Percentiles rank a stretch among this genome's conserved stretches.
phyloP scores from a whole-genome alignment of 2,329 filamentous ascomycete genomes.

The Ophiosphaerella herpotricha region DNA sequence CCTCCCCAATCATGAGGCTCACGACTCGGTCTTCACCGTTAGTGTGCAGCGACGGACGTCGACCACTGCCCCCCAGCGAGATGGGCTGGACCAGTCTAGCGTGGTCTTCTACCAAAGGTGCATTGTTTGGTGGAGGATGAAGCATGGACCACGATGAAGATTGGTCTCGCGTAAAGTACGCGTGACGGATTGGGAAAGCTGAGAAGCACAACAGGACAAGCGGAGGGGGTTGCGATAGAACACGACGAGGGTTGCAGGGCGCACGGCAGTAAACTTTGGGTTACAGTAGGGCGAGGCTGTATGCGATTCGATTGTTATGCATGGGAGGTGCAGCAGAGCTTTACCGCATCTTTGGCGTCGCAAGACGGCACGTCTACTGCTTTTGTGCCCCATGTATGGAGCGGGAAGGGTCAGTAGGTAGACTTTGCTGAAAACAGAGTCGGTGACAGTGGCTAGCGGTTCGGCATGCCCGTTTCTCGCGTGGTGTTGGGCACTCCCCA shows the following conservation, averaged over 20 bases:
- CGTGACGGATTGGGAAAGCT: background rate
- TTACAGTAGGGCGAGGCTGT: slow-evolving; percentile 1
- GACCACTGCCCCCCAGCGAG: slow-evolving; percentile 29
- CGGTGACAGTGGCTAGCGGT: background rate
- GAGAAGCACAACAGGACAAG: background rate
- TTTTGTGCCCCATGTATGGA: background rate
- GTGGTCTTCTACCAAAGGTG: background rate
- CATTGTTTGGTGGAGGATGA: background rate
- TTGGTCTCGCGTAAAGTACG: background rate
- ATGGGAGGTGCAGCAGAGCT: background rate
- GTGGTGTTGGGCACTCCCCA: background rate
- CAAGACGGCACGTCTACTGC: background rate
- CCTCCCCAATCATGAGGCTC: slow-evolving; percentile 5
- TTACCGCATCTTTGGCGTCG: slow-evolving; percentile 2
- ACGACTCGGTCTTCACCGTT: slow-evolving; percentile 19
- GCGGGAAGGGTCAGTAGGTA: background rate
- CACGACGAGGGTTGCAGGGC: background rate
- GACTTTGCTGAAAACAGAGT: background rate
- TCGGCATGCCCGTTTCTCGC: slow-evolving; percentile 5
- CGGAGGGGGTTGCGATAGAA: background rate
- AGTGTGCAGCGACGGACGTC: slow-evolving; percentile 23
- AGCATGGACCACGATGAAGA: background rate
- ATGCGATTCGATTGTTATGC: background rate
- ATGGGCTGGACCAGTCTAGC: slow-evolving; percentile 30
- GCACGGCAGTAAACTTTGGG: background rate